phyloP scores from a whole-genome alignment of 2,329 filamentous ascomycete genomes.

The Nemania serpens region DNA sequence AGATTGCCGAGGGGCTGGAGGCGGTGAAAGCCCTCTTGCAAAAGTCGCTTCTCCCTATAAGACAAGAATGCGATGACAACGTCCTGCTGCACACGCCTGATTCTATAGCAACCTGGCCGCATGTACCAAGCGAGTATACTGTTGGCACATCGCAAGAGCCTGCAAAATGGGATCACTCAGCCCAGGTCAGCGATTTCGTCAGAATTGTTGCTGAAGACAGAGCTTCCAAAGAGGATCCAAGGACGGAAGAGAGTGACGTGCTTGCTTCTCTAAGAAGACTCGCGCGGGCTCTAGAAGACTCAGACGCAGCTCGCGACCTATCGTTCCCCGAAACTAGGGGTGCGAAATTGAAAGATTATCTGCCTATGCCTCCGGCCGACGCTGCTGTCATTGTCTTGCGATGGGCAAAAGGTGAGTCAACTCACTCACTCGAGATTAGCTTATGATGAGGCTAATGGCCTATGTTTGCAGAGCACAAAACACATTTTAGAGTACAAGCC shows the following conservation, averaged over 20 bases:
- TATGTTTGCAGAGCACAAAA: constrained; percentile 36
- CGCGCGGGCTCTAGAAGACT: constrained; percentile 17
- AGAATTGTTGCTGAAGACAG: constrained; percentile 31
- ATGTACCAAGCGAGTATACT: background rate
- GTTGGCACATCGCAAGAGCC: constrained; percentile 8
- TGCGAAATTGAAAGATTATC: constrained; percentile 13
- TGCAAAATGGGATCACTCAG: constrained; percentile 42
- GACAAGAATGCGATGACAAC: background rate
- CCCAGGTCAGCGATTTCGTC: constrained; percentile 43
- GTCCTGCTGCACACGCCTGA: background rate
- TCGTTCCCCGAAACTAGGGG: constrained; percentile 11
- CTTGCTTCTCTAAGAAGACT: constrained; percentile 24
- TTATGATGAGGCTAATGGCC: background rate
- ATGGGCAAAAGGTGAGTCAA: constrained; percentile 42
- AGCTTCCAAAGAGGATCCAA: constrained; percentile 15
- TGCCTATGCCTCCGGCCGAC: constrained; percentile 39
- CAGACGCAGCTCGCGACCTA: constrained; percentile 1
- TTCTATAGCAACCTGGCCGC: background rate
- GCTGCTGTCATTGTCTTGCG: constrained; percentile 36
- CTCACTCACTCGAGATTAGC: background rate
- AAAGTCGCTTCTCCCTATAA: background rate
- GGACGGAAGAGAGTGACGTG: constrained; percentile 18
- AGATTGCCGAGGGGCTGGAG: constrained; percentile 33
- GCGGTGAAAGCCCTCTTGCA: constrained; percentile 34
- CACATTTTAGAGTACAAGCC: constrained; percentile 37